Percentiles rank a stretch among this genome's conserved stretches.
phyloP scores from a whole-genome alignment of 306 rosid species.

The Inga laurina region DNA sequence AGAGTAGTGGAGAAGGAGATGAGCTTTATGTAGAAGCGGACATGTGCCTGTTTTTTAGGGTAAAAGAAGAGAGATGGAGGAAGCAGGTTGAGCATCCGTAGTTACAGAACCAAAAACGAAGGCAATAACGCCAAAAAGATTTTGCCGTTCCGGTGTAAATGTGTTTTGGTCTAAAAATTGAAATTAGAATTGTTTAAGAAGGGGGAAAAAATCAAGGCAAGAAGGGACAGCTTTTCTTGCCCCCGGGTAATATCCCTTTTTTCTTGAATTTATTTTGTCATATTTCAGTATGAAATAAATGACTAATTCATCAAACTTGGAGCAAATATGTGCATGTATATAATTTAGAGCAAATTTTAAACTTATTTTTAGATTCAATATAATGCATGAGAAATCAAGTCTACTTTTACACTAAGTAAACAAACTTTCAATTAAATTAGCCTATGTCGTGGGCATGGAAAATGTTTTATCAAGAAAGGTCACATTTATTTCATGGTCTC shows the following conservation, averaged over 20 bases:
- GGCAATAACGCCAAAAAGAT: not conserved
- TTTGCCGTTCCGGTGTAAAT: not conserved
- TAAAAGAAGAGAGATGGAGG: constrained; percentile 30
- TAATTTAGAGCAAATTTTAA: not conserved
- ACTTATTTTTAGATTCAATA: not conserved
- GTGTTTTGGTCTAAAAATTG: not conserved
- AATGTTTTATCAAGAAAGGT: too few species aligned
- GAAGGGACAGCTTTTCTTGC: not conserved
- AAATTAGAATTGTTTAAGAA: not conserved
- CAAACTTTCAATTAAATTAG: too few species aligned
- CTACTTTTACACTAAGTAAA: too few species aligned
- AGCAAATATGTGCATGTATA: not conserved
- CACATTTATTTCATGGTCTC: too few species aligned
- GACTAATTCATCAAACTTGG: not conserved
- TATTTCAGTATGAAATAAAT: not conserved
- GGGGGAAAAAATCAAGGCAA: not conserved
- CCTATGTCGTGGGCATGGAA: too few species aligned
- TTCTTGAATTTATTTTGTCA: not conserved
- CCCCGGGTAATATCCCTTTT: not conserved
- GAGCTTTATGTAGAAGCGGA: constrained; percentile 60
- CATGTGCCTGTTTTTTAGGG: constrained; percentile 58
- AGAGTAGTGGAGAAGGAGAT: constrained; percentile 37
- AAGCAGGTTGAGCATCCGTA: constrained; percentile 28
- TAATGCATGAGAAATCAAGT: too few species aligned
- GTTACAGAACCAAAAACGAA: constrained; percentile 29